Percentiles rank a stretch among this genome's conserved stretches.
phyloP scores from a whole-genome alignment of 1,139 yeast species.

The Yamadazyma atmosphaerica region DNA sequence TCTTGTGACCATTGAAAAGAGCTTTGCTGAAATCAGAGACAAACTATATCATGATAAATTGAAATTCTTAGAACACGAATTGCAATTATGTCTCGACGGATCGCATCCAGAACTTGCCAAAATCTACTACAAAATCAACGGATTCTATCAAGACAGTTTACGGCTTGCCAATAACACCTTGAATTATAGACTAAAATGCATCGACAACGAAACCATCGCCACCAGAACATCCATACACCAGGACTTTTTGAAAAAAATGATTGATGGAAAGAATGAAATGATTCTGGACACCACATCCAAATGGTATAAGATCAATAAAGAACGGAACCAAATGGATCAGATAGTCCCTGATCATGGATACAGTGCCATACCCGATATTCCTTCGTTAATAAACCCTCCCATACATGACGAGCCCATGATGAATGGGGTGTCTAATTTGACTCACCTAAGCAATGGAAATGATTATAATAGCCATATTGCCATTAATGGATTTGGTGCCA shows the following conservation, averaged over 20 bases:
- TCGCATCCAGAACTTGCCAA: constrained; percentile 83
- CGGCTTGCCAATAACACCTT: constrained; percentile 67
- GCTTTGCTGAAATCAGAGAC: constrained; percentile 85
- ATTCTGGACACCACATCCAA: constrained; percentile 74
- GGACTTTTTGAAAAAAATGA: constrained; percentile 67
- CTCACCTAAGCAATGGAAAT: constrained; percentile 6
- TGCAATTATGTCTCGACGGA: constrained; percentile 84
- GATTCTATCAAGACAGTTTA: constrained; percentile 67
- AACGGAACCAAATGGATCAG: constrained; percentile 81
- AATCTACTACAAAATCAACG: constrained; percentile 68
- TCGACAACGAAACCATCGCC: constrained; percentile 79
- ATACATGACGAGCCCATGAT: constrained; percentile 14
- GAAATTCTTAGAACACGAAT: constrained; percentile 72
- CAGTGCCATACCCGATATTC: constrained; percentile 35
- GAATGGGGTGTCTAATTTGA: background rate
- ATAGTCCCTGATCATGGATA: constrained; percentile 49
- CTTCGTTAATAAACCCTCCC: constrained; percentile 18
- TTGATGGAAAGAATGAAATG: constrained; percentile 67
- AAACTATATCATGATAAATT: constrained; percentile 73
- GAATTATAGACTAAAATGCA: constrained; percentile 71
- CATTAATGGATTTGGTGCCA: constrained; percentile 3
- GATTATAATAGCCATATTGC: constrained; percentile 8
- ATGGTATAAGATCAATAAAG: constrained; percentile 93
- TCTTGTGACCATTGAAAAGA: constrained; percentile 75
- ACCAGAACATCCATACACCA: constrained; percentile 82